phyloP scores from a whole-genome alignment of 2,329 filamentous ascomycete species.

The Cordyceps cicadae region DNA sequence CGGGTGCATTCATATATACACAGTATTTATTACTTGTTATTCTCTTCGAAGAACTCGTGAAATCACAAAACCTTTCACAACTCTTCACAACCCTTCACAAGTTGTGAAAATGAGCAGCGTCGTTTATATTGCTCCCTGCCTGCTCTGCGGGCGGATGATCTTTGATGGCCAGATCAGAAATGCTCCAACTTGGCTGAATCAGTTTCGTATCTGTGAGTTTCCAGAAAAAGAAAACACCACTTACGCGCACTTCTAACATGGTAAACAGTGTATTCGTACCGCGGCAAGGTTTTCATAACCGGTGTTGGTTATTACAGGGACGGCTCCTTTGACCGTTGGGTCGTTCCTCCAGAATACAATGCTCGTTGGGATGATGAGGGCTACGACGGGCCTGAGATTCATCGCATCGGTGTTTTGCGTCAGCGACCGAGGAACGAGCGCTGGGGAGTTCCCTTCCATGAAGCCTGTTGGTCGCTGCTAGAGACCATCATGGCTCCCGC shows the following conservation, averaged over 20 bases:
- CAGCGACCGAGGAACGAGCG: background rate
- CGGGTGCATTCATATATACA: background rate
- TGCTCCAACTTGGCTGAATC: background rate
- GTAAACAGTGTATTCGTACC: background rate
- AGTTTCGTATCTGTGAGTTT: background rate
- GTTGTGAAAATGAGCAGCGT: background rate
- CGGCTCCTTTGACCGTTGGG: background rate
- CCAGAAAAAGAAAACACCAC: background rate
- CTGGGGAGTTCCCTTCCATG: conserved; percentile 1
- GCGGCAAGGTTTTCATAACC: background rate
- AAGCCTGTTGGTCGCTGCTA: conserved; percentile 2
- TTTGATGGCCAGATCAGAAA: background rate
- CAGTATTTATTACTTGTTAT: background rate
- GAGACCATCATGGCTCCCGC: background rate
- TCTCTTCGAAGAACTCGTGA: background rate
- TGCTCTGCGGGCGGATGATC: conserved; percentile 1
- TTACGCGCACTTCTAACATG: background rate
- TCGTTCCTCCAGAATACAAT: background rate
- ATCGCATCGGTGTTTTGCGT: background rate
- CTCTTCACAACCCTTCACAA: background rate
- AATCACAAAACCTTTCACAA: background rate
- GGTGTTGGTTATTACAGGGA: background rate
- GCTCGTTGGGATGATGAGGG: background rate
- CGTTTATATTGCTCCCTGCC: background rate
- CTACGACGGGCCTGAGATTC: background rate